Evolutionary conservation across 257 asterid species (phyloP), one percentile per base, ranked within the genome.

Genomic region (Scutellaria minor): DNA sequence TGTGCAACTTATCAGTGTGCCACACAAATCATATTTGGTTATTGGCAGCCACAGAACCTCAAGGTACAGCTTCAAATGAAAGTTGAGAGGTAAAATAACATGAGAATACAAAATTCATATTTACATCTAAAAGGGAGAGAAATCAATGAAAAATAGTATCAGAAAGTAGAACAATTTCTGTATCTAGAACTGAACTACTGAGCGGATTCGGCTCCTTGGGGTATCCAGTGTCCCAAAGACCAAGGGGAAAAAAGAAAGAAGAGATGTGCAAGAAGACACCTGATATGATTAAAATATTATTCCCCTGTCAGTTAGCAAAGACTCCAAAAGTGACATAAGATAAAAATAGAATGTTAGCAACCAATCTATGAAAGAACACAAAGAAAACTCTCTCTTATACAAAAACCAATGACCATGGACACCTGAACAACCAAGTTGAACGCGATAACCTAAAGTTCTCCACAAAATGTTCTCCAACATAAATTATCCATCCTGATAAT

Each of bases 141-240:
- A 14, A n/a, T 42, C 71, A 56, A 60, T 63, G 7, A 58, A 40
- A 66, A 37, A 60, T 68, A 62, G 51, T 58, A 37, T 31, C 63
- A 63, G 10, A 27, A 51, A 20, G 55, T 35, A 70, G 15, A 55
- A 45, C 12, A 44, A 58, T 3, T 42, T 37, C 11, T 20, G 63
- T 15, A 62, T 62, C 68, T 46, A 51, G 62, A 74, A 56, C 14
- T 70, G 48, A 71, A 71, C 39, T 59, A 47, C 75, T 45, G 68
- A 61, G 77, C 51, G 51, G 70, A 58, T 40, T 51, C 47, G 20
- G 55, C 65, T 69, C 71, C 71, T 63, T 57, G 11, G 10, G 22
- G 24, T 44, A 39, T 6, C 35, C 50, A 58, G 40, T 9, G 65
- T 52, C 71, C 42, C 54, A 63, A 20, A 51, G 51, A 63, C 47